phyloP scores from a whole-genome alignment of 805 yeast species.

The Pichia gijzeniarum region DNA sequence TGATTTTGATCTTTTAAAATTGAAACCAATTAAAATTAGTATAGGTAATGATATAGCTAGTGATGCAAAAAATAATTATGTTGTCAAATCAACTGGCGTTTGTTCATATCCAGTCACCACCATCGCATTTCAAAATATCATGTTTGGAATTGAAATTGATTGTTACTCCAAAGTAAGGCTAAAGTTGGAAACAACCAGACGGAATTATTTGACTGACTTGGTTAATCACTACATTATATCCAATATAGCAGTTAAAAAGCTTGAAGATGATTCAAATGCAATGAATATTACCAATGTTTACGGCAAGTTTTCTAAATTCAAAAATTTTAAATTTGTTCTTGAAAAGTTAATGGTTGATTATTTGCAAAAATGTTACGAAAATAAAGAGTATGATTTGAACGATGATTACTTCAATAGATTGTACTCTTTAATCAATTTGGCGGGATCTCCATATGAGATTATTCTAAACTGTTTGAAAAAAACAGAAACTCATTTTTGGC shows the following conservation, averaged over 20 bases:
- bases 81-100: constrained; percentile 27
- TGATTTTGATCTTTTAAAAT: constrained; percentile 19
- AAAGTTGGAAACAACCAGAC: constrained; percentile 31
- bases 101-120: constrained; percentile 45
- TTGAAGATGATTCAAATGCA: constrained; percentile 19
- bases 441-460: constrained; percentile 30
- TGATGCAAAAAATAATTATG: not conserved
- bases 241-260: constrained; percentile 17
- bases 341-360: constrained; percentile 42
- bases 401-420: constrained; percentile 27
- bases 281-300: constrained; percentile 27
- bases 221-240: constrained; percentile 40
- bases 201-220: constrained; percentile 40
- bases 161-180: constrained; percentile 20
- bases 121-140: constrained; percentile 39
- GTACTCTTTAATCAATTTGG: constrained; percentile 29
- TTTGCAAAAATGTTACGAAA: constrained; percentile 28
- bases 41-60: constrained; percentile 27
- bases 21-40: constrained; percentile 26
- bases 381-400: constrained; percentile 22
- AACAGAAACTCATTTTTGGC: constrained; percentile 48
- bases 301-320: constrained; percentile 34
- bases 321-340: constrained; percentile 42
- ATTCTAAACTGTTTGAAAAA: constrained; percentile 47
- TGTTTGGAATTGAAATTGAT: constrained; percentile 46